Conservation (phyloP, 78 protist genomes). For the slime mould (Dictyostelium discoideum) region DNA sequence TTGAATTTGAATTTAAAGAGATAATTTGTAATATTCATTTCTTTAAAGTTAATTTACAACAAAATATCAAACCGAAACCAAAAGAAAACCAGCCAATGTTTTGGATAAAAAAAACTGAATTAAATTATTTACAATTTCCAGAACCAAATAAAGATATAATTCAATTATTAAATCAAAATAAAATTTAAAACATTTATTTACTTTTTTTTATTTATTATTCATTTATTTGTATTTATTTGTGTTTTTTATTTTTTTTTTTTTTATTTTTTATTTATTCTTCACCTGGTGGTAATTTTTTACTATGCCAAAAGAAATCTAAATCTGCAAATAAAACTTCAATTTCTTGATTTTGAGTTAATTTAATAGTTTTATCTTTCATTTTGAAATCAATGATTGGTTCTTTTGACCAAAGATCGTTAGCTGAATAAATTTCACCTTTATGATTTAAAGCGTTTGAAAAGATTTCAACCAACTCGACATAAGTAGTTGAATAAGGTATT, state of each 20-base stretch:
- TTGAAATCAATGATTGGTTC: not conserved
- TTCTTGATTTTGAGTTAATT: slow-evolving; percentile 11
- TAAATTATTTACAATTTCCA: not conserved
- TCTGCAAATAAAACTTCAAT: slow-evolving; percentile 41
- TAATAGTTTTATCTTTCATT: not conserved
- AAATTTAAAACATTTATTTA: not conserved
- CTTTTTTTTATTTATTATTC: too few species aligned
- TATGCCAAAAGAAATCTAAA: slow-evolving; percentile 20
- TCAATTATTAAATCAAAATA: not conserved
- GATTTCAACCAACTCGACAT: not conserved
- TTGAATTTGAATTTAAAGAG: not conserved
- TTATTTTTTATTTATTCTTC: not conserved
- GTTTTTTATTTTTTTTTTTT: not conserved
- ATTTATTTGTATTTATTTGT: too few species aligned
- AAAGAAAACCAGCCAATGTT: not conserved
- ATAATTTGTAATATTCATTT: not conserved
- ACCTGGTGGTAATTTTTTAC: not conserved
- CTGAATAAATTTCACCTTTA: slow-evolving; percentile 39
- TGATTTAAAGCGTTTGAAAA: slow-evolving; percentile 1
- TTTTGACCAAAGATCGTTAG: slow-evolving; percentile 13
- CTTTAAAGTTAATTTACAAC: not conserved
- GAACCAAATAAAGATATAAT: not conserved
- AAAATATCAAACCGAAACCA: not conserved
- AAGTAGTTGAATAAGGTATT: slow-evolving; percentile 20
- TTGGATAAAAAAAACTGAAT: not conserved